Evolutionary conservation across 345 rosid genomes (phyloP).

Genomic region (Erysimum cheiranthoides): DNA sequence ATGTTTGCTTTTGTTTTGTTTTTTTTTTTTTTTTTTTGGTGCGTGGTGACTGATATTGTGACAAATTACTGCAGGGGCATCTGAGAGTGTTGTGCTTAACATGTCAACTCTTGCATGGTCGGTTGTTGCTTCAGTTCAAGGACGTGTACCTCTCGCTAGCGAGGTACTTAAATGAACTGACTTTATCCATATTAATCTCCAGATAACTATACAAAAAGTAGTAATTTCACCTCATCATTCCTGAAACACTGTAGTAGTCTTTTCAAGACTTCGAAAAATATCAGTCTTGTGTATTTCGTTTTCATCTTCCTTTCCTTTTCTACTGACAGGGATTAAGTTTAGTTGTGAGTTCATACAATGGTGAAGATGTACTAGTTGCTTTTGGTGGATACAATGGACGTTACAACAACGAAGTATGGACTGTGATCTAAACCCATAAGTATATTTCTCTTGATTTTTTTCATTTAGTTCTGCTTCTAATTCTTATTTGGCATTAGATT

Average conservation of each 20-base stretch:
- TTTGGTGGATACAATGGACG: constrained; percentile 99
- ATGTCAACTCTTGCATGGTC: constrained; percentile 98
- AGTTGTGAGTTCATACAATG: constrained; percentile 75
- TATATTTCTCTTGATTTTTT: constrained; percentile 17
- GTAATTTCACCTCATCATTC: constrained; percentile 8
- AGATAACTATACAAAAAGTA: constrained; percentile 7
- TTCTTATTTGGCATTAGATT: constrained; percentile 55
- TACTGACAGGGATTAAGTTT: constrained; percentile 83
- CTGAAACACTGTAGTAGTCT: constrained; percentile 23
- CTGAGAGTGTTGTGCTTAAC: constrained; percentile 91
- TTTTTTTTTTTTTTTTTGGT: neutral
- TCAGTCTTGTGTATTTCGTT: constrained; percentile 17
- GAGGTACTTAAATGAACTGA: constrained; percentile 64
- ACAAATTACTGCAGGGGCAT: constrained; percentile 69
- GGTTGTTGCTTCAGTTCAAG: constrained; percentile 80
- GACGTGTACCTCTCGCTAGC: constrained; percentile 94
- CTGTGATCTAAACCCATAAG: constrained; percentile 20
- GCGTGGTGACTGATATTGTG: constrained; percentile 12
- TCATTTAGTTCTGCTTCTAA: constrained; percentile 33
- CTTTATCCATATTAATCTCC: neutral
- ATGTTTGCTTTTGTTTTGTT: constrained; percentile 32
- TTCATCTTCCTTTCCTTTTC: constrained; percentile 29
- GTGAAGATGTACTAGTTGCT: constrained; percentile 88
- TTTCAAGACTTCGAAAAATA: constrained; percentile 1
- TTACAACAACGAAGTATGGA: constrained; percentile 83